Evolutionary conservation across 441 rosid species (phyloP), one percentile per base, ranked within the genome.

Genomic region (Arabidopsis lyrata): DNA sequence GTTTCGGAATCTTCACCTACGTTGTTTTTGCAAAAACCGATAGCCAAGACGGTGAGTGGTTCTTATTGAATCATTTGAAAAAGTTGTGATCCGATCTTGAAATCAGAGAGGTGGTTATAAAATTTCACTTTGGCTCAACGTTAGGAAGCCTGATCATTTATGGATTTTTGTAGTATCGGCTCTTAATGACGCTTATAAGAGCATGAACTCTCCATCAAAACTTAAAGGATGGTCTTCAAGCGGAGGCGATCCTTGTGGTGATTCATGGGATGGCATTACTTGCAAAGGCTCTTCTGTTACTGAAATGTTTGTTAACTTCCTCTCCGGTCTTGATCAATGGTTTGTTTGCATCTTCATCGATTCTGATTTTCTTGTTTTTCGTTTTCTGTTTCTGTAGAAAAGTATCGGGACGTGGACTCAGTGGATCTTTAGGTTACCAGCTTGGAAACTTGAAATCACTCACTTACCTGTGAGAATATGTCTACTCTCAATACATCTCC

Each of bases 211-310:
- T 64, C 96, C 97, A 39, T 88, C 92, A 15, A 67, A 81, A 80
- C 79, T 95, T 61, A 81, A 49, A 18, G 90, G 89, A 18, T 95
- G 99, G 99, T 73, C 82, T 78, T 66, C 88, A 6, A 78, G 78
- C 49, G 98, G 97, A 13, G 98, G 97, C 1, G 95, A 92, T 77
- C 98, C 98, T 70, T 92, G 99, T 78, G 95, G 86, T 6, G 90
- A 88, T 22, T 83, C 90, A 24, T 95, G 99, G 97, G 82, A 87
- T 77, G 99, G 98, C 68, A 84, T 95, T 72, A 79, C 78, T 70
- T 95, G 99, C 88, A 83, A 88, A 11, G 95, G 90, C 67, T 88
- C 95, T 4, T 78, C 90, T 59, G 89, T 95, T 57, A 90, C 92
- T 56, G 83, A 88, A 86, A 88, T 95, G 99, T 92, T 72, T 55